Evolutionary conservation across 2,329 filamentous ascomycete species (phyloP).

Genomic region (Trichophyton benhamiae): DNA sequence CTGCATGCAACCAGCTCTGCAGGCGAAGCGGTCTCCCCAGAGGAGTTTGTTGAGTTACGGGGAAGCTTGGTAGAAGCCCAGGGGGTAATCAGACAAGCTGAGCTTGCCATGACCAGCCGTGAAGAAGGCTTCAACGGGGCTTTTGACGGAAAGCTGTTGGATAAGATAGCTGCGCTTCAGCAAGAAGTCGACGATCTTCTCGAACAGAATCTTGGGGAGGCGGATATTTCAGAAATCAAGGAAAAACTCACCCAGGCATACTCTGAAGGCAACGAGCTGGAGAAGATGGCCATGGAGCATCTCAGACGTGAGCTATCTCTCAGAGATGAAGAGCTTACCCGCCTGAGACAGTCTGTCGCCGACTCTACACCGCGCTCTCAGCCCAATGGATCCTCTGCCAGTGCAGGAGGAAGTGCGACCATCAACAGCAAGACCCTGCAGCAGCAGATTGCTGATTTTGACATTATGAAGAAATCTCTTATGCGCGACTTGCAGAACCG

Average conservation of each 20-base stretch:
- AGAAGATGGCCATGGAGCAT: constrained; percentile 61
- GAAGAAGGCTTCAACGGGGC: constrained; percentile 18
- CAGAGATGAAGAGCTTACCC: constrained; percentile 69
- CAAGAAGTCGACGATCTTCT: constrained; percentile 75
- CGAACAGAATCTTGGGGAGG: constrained; percentile 62
- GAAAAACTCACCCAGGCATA: constrained; percentile 64
- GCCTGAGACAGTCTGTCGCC: constrained; percentile 67
- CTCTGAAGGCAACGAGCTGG: constrained; percentile 58
- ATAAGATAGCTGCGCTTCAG: constrained; percentile 60
- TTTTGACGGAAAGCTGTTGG: constrained; percentile 57
- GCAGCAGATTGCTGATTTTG: constrained; percentile 96
- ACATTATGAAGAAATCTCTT: constrained; percentile 98
- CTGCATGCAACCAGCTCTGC: constrained; percentile 63
- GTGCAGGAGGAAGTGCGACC: constrained; percentile 50
- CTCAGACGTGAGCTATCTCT: constrained; percentile 63
- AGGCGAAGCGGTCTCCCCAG: constrained; percentile 68
- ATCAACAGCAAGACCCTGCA: constrained; percentile 82
- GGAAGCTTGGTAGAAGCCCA: constrained; percentile 77
- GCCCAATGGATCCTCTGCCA: constrained; percentile 36
- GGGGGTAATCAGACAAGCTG: constrained; percentile 82
- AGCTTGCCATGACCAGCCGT: constrained; percentile 67
- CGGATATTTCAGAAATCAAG: constrained; percentile 76
- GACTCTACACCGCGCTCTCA: constrained; percentile 34
- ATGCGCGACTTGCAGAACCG: constrained; percentile 98
- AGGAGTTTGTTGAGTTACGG: constrained; percentile 66